A percentile compares a stretch with the other conserved stretches of the same genome.
Conservation (phyloP, 805 yeast genomes). For the Candida sphagnicola region DNA sequence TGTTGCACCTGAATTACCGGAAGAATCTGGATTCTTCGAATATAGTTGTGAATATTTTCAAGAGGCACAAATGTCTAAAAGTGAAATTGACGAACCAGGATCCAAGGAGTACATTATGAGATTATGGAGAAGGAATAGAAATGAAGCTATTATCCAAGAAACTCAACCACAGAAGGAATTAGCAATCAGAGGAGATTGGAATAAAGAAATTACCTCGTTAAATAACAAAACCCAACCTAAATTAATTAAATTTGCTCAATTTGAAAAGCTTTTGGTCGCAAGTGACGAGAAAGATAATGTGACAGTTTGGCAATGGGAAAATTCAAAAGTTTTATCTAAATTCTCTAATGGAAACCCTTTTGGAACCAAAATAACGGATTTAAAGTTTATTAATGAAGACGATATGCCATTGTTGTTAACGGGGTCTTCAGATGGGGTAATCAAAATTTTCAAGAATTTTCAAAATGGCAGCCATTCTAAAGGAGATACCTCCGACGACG, state of each 20-base stretch:
- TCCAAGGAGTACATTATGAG: slow-evolving; percentile 78
- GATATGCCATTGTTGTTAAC: slow-evolving; percentile 80
- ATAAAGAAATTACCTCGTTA: slow-evolving; percentile 50
- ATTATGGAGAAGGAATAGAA: slow-evolving; percentile 86
- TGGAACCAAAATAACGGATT: slow-evolving; percentile 85
- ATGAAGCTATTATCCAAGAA: slow-evolving; percentile 78
- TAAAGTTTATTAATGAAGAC: slow-evolving; percentile 86
- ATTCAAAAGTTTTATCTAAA: slow-evolving; percentile 51
- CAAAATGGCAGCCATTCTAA: slow-evolving; percentile 34
- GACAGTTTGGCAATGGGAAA: slow-evolving; percentile 85
- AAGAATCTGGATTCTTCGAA: slow-evolving; percentile 62
- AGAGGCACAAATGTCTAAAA: slow-evolving; percentile 88
- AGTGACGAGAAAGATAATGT: slow-evolving; percentile 83
- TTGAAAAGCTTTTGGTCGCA: slow-evolving; percentile 76
- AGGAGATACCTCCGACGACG: slow-evolving; percentile 14
- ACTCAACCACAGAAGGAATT: slow-evolving; percentile 87
- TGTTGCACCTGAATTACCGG: slow-evolving; percentile 45
- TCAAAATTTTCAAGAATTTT: slow-evolving; percentile 77
- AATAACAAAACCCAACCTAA: slow-evolving; percentile 80
- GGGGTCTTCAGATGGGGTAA: slow-evolving; percentile 93
- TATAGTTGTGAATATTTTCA: slow-evolving; percentile 89
- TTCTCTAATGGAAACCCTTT: slow-evolving; percentile 83
- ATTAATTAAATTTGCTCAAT: slow-evolving; percentile 77
- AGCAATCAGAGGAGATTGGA: slow-evolving; percentile 86
- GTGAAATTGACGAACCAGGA: slow-evolving; percentile 88